Evolutionary conservation across 768 basidiomycete genomes (phyloP).

Genomic region (Suillus sp.): DNA sequence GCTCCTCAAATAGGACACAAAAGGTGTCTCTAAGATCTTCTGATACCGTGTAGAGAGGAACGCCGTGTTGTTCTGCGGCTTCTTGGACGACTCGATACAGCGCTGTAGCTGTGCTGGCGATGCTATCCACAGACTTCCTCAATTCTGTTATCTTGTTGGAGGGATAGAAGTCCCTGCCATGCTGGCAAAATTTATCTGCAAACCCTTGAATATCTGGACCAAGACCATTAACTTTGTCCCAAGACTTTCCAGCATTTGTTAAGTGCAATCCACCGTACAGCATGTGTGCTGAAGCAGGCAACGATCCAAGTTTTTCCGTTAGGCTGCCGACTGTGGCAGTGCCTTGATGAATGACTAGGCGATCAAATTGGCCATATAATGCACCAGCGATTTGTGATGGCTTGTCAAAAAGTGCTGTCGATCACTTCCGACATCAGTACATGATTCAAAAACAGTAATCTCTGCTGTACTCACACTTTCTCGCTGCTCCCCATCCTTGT

Average conservation of each 20-base stretch:
- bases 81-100: neutral
- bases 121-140: neutral
- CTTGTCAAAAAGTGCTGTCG: neutral
- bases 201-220: neutral
- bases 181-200: neutral
- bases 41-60: slow-evolving; percentile 22
- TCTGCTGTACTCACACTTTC: neutral
- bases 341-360: neutral
- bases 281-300: neutral
- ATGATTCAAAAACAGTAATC: neutral
- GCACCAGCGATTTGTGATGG: neutral
- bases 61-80: slow-evolving; percentile 1
- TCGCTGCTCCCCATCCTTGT: neutral
- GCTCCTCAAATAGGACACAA: slow-evolving; percentile 25
- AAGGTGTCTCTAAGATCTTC: slow-evolving; percentile 20
- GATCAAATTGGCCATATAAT: neutral
- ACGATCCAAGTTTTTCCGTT: neutral
- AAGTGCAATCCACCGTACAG: neutral
- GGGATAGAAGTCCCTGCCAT: neutral
- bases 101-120: neutral
- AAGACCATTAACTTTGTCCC: neutral
- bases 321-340: neutral
- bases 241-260: neutral
- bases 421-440: neutral
- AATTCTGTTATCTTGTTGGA: neutral